These are phyloP conservation scores for Dunaliella primolecta DNA, from an alignment of 139 green algal genomes.

Conservation along the genomic window DNA sequence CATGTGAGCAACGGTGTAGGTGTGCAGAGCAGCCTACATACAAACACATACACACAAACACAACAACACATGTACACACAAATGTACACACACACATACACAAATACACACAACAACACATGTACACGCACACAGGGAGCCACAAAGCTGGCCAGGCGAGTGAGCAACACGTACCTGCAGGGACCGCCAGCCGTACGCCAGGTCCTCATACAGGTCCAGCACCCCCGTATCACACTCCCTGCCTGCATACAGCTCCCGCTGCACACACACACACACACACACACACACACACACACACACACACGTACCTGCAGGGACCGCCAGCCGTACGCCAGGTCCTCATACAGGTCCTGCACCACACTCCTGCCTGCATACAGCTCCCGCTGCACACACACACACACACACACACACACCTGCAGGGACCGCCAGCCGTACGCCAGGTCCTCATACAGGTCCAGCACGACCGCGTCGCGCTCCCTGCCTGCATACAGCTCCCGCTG, in stretches of 20 bases:
- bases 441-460: constrained; percentile 61
- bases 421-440: constrained; percentile 61
- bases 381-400: too few species aligned
- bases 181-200: constrained; percentile 60
- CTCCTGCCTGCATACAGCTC: constrained; percentile 30
- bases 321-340: constrained; percentile 62
- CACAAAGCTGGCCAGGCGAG: not conserved
- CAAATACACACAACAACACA: too few species aligned
- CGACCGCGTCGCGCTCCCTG: constrained; percentile 34
- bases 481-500: constrained; percentile 46
- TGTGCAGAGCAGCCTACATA: too few species aligned
- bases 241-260: constrained; percentile 16
- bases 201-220: constrained; percentile 56
- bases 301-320: constrained; percentile 37
- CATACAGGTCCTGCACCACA: constrained; percentile 55
- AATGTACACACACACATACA: too few species aligned
- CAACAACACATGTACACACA: too few species aligned
- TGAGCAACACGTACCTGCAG: constrained; percentile 28
- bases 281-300: too few species aligned
- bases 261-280: too few species aligned
- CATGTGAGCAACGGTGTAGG: too few species aligned
- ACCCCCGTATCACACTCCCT: constrained; percentile 42
- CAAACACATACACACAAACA: too few species aligned
- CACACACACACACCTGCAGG: constrained; percentile 22
- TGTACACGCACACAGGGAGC: too few species aligned